Evolutionary conservation across 257 asterid species (phyloP).

Genomic region (Coffea canephora): DNA sequence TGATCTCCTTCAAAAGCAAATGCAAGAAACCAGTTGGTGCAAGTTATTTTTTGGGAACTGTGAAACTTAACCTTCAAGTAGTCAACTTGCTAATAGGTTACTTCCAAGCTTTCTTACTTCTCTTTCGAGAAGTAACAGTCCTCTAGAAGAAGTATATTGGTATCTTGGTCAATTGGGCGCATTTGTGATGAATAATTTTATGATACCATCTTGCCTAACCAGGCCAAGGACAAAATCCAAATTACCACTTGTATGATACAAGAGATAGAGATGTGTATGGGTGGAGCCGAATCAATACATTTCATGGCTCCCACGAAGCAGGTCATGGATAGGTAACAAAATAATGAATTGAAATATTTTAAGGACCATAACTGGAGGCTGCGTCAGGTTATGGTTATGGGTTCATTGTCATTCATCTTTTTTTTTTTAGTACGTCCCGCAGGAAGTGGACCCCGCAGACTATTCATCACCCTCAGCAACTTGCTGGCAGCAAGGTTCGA

Average conservation of each 20-base stretch:
- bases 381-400: neutral
- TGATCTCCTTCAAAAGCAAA: too few relatives aligned
- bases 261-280: neutral
- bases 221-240: constrained; percentile 5
- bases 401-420: neutral
- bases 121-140: too few relatives aligned
- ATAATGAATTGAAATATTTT: neutral
- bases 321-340: neutral
- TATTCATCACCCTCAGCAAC: too few relatives aligned
- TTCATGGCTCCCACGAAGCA: neutral
- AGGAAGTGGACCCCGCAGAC: too few relatives aligned
- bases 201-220: constrained; percentile 8
- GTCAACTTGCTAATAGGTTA: neutral
- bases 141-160: too few relatives aligned
- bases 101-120: neutral
- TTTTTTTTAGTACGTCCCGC: too few relatives aligned
- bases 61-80: constrained; percentile 15
- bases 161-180: neutral
- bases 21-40: too few relatives aligned
- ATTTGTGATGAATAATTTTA: neutral
- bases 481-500: too few relatives aligned
- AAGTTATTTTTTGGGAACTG: neutral
- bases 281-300: neutral
- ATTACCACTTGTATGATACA: neutral
- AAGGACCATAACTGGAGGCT: neutral